Evolutionary conservation across 768 basidiomycete genomes (phyloP).

Genomic region (Polyporus arcularius): DNA sequence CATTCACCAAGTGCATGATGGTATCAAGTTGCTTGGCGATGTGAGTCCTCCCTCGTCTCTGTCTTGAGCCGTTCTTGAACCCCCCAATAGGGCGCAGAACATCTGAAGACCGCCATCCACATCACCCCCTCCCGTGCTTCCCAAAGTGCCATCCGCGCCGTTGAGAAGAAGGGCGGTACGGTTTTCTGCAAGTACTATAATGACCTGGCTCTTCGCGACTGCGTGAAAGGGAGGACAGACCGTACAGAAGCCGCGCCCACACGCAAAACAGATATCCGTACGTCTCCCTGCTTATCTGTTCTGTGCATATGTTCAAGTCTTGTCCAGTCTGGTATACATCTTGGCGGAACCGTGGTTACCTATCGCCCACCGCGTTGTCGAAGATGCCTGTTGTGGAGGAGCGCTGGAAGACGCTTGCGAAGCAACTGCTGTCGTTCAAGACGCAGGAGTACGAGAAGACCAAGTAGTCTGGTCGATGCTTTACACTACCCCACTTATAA

Average conservation of each 20-base stretch:
- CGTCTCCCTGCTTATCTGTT: conserved; percentile 6
- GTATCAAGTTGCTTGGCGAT: conserved; percentile 88
- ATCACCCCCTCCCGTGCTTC: conserved; percentile 86
- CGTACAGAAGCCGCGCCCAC: conserved; percentile 77
- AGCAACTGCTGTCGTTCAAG: conserved; percentile 59
- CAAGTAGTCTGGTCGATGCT: conserved; percentile 35
- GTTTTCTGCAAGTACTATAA: conserved; percentile 94
- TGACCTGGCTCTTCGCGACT: conserved; percentile 76
- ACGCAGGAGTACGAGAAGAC: conserved; percentile 36
- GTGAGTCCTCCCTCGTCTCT: conserved; percentile 41
- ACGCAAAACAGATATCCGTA: conserved; percentile 49
- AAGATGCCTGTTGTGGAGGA: conserved; percentile 66
- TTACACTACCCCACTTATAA: conserved; percentile 13
- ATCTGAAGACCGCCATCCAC: conserved; percentile 71
- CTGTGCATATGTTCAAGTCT: background rate
- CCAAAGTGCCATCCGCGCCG: conserved; percentile 79
- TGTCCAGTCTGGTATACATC: conserved; percentile 77
- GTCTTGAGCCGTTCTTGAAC: background rate
- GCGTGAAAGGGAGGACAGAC: conserved; percentile 70
- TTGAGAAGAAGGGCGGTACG: conserved; percentile 80
- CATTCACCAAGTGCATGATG: conserved; percentile 85
- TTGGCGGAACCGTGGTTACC: conserved; percentile 72
- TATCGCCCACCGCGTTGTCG: conserved; percentile 60
- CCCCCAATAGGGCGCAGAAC: conserved; percentile 56
- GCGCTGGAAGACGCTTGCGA: conserved; percentile 67